These are phyloP conservation scores for Nemania sp. DNA, from an alignment of 2,329 filamentous ascomycete species.

Conservation along the genomic window DNA sequence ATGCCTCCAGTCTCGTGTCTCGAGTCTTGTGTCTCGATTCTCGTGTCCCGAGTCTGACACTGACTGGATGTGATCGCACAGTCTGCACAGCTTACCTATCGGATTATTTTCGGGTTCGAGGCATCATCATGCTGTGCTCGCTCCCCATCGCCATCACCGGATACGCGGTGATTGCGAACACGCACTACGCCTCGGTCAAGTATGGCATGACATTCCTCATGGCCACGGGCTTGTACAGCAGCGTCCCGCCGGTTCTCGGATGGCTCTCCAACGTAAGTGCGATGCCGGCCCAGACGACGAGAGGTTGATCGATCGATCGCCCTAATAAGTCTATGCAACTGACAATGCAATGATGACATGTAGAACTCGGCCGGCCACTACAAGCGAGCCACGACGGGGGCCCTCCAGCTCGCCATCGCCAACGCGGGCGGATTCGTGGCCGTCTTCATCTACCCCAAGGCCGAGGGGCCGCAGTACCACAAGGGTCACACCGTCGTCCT, in stretches of 20 bases:
- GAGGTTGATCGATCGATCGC: not conserved
- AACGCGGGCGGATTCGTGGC: slow-evolving; percentile 71
- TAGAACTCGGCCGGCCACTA: slow-evolving; percentile 69
- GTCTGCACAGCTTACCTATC: slow-evolving; percentile 62
- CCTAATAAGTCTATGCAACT: too few relatives aligned
- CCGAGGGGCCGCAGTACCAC: slow-evolving; percentile 61
- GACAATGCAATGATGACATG: slow-evolving; percentile 14
- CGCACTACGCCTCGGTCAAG: slow-evolving; percentile 55
- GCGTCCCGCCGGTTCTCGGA: slow-evolving; percentile 65
- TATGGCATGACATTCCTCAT: slow-evolving; percentile 72
- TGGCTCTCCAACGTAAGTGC: slow-evolving; percentile 63
- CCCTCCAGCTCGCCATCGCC: slow-evolving; percentile 67
- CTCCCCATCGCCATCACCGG: slow-evolving; percentile 68
- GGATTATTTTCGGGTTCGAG: slow-evolving; percentile 63
- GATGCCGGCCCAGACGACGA: not conserved
- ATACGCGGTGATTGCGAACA: slow-evolving; percentile 67
- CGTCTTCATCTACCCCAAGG: slow-evolving; percentile 63
- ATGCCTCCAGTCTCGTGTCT: too few relatives aligned
- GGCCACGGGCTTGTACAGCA: slow-evolving; percentile 67
- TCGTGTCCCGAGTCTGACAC: not conserved
- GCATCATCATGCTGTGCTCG: slow-evolving; percentile 65
- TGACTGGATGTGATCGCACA: slow-evolving; percentile 17
- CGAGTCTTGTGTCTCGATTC: too few relatives aligned
- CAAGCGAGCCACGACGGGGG: slow-evolving; percentile 69
- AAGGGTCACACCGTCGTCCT: slow-evolving; percentile 66